These are phyloP conservation scores for Colletotrichum destructivum DNA, from an alignment of 2,329 filamentous ascomycete species.

Conservation along the genomic window DNA sequence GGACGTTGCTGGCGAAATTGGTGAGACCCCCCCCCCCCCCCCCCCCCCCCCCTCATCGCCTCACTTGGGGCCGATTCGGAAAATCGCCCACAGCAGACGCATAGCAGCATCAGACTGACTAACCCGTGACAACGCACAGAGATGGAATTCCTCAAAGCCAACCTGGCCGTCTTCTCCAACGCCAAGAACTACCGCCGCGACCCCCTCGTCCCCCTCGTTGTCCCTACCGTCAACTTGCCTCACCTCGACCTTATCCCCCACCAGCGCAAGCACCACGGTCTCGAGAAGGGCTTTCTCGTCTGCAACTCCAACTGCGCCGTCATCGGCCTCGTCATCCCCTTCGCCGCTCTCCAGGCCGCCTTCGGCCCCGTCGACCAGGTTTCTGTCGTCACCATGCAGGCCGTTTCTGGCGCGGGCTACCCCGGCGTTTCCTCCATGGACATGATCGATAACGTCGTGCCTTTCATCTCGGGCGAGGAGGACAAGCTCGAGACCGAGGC, in stretches of 20 bases:
- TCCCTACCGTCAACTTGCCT: constrained; percentile 92
- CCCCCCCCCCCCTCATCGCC: neutral
- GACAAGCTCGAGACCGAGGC: constrained; percentile 97
- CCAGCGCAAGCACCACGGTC: constrained; percentile 80
- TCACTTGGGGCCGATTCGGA: neutral
- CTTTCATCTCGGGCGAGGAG: constrained; percentile 93
- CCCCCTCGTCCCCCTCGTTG: constrained; percentile 91
- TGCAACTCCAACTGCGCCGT: constrained; percentile 99
- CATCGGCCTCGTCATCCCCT: constrained; percentile 95
- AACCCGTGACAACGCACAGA: constrained; percentile 66
- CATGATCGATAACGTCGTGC: constrained; percentile 95
- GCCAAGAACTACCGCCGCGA: constrained; percentile 97
- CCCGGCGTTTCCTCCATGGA: constrained; percentile 95
- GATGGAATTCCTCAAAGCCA: constrained; percentile 89
- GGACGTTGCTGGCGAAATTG: constrained; percentile 92
- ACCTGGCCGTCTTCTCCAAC: constrained; percentile 96
- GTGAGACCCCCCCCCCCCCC: constrained; percentile 63
- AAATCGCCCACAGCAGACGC: neutral
- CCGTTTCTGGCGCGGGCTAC: constrained; percentile 93
- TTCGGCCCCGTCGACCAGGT: constrained; percentile 86
- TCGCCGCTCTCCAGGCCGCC: constrained; percentile 87
- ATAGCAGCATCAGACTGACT: neutral
- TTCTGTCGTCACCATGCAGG: constrained; percentile 93
- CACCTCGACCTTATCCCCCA: constrained; percentile 93
- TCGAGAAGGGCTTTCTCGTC: constrained; percentile 91